Conservation (phyloP, 164 flowering plant genomes). For the Houttuynia cordata region DNA sequence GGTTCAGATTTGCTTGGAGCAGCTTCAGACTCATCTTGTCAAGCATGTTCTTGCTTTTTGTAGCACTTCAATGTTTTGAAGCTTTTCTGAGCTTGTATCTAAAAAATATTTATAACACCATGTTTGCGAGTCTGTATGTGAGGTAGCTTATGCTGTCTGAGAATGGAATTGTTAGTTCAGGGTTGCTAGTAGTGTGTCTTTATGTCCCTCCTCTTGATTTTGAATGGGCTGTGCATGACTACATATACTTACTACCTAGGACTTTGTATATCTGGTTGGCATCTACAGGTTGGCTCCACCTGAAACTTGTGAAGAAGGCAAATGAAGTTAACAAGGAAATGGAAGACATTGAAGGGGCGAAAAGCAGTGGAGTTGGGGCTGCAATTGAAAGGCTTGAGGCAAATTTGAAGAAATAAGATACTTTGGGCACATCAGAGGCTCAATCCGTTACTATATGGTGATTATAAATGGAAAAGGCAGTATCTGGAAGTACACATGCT, state of each 20-base stretch:
- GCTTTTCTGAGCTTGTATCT: background rate
- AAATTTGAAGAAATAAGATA: conserved; percentile 28
- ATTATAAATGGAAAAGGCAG: no score
- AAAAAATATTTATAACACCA: background rate
- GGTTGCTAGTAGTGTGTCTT: background rate
- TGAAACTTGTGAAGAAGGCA: conserved; percentile 80
- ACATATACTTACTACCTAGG: background rate
- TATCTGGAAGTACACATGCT: no score
- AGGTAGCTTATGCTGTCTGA: background rate
- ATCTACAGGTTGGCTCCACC: conserved; percentile 61
- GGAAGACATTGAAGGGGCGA: conserved; percentile 18
- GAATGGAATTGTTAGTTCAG: background rate
- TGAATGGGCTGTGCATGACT: background rate
- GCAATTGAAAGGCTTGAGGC: conserved; percentile 80
- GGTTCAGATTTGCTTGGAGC: no score
- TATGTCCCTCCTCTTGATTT: background rate
- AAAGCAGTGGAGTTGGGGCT: conserved; percentile 47
- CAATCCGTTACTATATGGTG: no score
- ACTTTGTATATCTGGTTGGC: background rate
- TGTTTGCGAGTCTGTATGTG: background rate
- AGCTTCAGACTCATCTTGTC: no score
- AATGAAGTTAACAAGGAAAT: conserved; percentile 28
- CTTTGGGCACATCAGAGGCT: no score
- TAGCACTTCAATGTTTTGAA: background rate
- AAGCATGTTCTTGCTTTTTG: background rate